Conservation (phyloP, 495 filamentous ascomycete genomes). For the Entonaema liquescens region DNA sequence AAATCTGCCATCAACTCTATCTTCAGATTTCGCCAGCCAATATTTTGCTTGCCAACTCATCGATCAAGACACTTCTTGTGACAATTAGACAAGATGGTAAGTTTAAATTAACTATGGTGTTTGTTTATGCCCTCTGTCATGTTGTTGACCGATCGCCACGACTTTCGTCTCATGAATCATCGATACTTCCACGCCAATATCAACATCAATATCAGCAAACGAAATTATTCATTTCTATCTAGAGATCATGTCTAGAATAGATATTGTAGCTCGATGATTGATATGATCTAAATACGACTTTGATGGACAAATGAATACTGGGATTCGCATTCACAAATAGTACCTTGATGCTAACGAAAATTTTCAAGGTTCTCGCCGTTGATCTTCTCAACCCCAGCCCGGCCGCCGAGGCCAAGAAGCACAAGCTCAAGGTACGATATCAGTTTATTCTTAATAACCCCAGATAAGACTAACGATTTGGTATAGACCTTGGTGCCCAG, state of each 20-base stretch:
- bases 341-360: slow-evolving; percentile 50
- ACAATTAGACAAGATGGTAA: slow-evolving; percentile 68
- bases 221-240: background rate
- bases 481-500: slow-evolving; percentile 87
- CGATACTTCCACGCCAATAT: slow-evolving; percentile 2
- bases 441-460: background rate
- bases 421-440: slow-evolving; percentile 95
- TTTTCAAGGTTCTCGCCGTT: slow-evolving; percentile 94
- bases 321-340: slow-evolving; percentile 6
- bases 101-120: slow-evolving; percentile 42
- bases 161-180: slow-evolving; percentile 14
- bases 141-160: slow-evolving; percentile 5
- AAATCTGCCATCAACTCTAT: slow-evolving; percentile 54
- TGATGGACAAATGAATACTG: slow-evolving; percentile 7
- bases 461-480: slow-evolving; percentile 35
- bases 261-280: background rate
- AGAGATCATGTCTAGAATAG: background rate
- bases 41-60: slow-evolving; percentile 56
- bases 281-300: background rate
- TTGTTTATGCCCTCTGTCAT: slow-evolving; percentile 24
- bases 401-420: slow-evolving; percentile 94
- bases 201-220: slow-evolving; percentile 4
- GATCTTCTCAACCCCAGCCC: slow-evolving; percentile 99
- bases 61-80: slow-evolving; percentile 44
- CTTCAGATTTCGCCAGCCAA: slow-evolving; percentile 55